phyloP scores from a whole-genome alignment of 768 basidiomycete species.

The Lactifluus hygrophoroides region DNA sequence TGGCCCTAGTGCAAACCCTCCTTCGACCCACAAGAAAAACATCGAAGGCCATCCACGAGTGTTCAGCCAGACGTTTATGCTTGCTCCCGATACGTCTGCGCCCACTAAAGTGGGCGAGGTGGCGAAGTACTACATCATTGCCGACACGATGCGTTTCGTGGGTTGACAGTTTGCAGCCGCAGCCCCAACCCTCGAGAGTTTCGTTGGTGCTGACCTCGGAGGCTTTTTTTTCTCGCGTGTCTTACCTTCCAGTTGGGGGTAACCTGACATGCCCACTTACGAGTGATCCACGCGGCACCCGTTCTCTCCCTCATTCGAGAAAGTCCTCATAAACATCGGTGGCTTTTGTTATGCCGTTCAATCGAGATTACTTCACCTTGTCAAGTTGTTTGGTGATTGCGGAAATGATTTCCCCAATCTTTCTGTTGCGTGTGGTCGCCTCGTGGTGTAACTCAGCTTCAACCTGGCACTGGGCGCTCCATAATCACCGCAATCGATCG shows the following conservation, averaged over 20 bases:
- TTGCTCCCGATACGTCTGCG: slow-evolving; percentile 64
- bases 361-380: background rate
- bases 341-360: background rate
- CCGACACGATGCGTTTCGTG: slow-evolving; percentile 76
- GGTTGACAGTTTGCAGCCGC: slow-evolving; percentile 38
- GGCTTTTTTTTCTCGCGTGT: background rate
- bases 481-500: background rate
- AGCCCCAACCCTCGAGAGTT: background rate
- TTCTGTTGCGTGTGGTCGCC: background rate
- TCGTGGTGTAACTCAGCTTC: background rate
- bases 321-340: background rate
- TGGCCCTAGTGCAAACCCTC: slow-evolving; percentile 49
- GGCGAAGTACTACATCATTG: slow-evolving; percentile 73
- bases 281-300: background rate
- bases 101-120: slow-evolving; percentile 62
- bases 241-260: background rate
- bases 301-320: background rate
- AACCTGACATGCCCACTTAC: background rate
- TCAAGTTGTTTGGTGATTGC: background rate
- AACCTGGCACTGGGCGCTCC: background rate
- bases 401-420: background rate
- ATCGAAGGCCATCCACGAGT: slow-evolving; percentile 75
- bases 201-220: background rate
- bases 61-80: slow-evolving; percentile 82
- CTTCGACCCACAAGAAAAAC: slow-evolving; percentile 34